A percentile compares a stretch with the other conserved stretches of the same genome.
These are phyloP conservation scores for Hypoxylon crocopeplum DNA, from an alignment of 495 filamentous ascomycete genomes.

Conservation along the genomic window DNA sequence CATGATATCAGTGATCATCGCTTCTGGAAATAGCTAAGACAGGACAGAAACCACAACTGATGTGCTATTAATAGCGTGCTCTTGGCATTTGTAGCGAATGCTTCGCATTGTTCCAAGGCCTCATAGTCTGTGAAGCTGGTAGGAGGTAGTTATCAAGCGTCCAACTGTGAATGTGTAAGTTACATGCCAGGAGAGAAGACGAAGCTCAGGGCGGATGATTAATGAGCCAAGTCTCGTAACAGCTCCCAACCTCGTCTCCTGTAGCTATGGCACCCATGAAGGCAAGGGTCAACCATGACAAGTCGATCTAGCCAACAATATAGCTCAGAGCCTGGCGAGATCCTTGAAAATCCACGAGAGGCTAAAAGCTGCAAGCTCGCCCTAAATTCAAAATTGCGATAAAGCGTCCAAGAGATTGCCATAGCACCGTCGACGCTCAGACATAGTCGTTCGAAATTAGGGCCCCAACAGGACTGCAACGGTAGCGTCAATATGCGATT, in stretches of 20 bases:
- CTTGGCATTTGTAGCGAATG: slow-evolving; percentile 9
- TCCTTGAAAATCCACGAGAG: slow-evolving; percentile 9
- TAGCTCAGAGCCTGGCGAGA: background rate
- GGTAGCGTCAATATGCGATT: background rate
- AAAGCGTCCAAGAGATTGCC: slow-evolving; percentile 11
- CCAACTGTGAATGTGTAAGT: too few species aligned
- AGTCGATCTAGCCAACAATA: slow-evolving; percentile 5
- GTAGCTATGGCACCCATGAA: background rate
- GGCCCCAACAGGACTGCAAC: slow-evolving; percentile 13
- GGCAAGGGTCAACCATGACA: slow-evolving; percentile 1
- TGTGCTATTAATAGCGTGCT: slow-evolving; percentile 28
- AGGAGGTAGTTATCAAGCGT: background rate
- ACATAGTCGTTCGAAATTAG: slow-evolving; percentile 11
- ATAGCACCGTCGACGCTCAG: slow-evolving; percentile 8
- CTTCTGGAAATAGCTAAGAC: slow-evolving; percentile 36
- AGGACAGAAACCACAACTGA: slow-evolving; percentile 28
- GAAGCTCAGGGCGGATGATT: too few species aligned
- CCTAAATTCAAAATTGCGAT: slow-evolving; percentile 5
- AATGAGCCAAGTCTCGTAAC: background rate
- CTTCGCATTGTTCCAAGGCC: background rate
- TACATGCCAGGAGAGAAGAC: too few species aligned
- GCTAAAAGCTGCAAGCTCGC: too few species aligned
- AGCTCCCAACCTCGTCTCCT: slow-evolving; percentile 6
- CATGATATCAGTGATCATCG: slow-evolving; percentile 25
- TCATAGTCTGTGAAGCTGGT: background rate